Evolutionary conservation across 208 protist species (phyloP).

Genomic region (Trypanosoma rangeli): DNA sequence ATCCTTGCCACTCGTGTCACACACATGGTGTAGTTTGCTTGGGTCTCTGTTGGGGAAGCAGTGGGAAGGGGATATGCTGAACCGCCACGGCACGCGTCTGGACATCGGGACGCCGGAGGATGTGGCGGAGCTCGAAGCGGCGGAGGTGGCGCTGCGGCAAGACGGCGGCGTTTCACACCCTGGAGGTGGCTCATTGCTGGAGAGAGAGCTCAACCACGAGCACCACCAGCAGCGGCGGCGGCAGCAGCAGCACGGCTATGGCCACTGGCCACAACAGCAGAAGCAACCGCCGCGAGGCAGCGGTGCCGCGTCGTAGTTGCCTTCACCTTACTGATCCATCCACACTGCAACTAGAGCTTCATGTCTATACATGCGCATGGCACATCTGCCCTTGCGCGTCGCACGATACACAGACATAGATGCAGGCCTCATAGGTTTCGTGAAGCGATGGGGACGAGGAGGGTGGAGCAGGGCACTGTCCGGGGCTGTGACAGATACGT

Average conservation of each 20-base stretch:
- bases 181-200: conserved; percentile 3
- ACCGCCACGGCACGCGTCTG: conserved; percentile 69
- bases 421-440: neutral
- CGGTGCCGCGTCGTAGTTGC: neutral
- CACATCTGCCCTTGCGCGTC: neutral
- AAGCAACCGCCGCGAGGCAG: neutral
- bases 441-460: too few species aligned
- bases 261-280: conserved; percentile 6
- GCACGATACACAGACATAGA: neutral
- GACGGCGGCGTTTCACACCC: neutral
- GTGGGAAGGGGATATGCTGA: conserved; percentile 39
- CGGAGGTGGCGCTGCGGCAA: conserved; percentile 34
- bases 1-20: too few species aligned
- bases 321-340: neutral
- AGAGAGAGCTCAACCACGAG: conserved; percentile 3
- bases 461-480: too few species aligned
- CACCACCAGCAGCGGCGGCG: conserved; percentile 12
- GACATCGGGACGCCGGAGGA: conserved; percentile 81
- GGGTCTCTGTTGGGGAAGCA: neutral
- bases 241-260: neutral
- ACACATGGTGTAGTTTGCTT: neutral
- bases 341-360: too few species aligned
- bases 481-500: too few species aligned
- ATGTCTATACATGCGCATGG: too few species aligned
- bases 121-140: conserved; percentile 68